Evolutionary conservation across 225 moss, liverwort and hornwort species (phyloP).

Genomic region (Polytrichum commune): DNA sequence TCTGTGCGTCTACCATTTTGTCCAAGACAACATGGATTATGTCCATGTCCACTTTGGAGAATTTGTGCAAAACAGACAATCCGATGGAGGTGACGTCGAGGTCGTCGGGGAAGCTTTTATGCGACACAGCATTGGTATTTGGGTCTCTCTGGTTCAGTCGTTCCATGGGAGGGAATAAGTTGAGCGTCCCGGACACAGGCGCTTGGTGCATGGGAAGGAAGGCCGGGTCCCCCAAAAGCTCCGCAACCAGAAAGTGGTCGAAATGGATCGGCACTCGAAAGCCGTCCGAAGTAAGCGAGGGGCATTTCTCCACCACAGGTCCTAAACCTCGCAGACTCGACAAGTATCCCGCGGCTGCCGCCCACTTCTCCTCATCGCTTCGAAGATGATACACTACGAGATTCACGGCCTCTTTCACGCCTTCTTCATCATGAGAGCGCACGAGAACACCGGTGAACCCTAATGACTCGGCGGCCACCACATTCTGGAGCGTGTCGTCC

Average conservation of each 20-base stretch:
- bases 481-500: slow-evolving; percentile 13
- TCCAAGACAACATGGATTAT: slow-evolving; percentile 4
- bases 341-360: slow-evolving; percentile 13
- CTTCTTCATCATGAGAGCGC: not conserved
- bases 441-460: slow-evolving; percentile 20
- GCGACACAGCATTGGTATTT: not conserved
- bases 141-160: not conserved
- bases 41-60: slow-evolving; percentile 2
- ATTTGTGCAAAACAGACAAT: not conserved
- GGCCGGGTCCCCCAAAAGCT: slow-evolving; percentile 2
- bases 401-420: not conserved
- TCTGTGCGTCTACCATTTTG: slow-evolving; percentile 8
- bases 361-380: slow-evolving; percentile 14
- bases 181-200: no score
- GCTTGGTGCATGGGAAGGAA: no score
- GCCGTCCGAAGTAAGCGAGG: slow-evolving; percentile 17
- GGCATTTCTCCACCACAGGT: not conserved
- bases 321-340: not conserved
- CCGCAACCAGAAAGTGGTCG: slow-evolving; percentile 26
- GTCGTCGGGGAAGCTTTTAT: slow-evolving; percentile 15
- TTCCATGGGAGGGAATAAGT: not conserved
- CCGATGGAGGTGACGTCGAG: slow-evolving; percentile 17
- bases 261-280: slow-evolving; percentile 12
- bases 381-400: slow-evolving; percentile 18
- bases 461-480: slow-evolving; percentile 17